These are phyloP conservation scores for Fusarium humuli DNA, from an alignment of 2,329 filamentous ascomycete species.

Conservation along the genomic window DNA sequence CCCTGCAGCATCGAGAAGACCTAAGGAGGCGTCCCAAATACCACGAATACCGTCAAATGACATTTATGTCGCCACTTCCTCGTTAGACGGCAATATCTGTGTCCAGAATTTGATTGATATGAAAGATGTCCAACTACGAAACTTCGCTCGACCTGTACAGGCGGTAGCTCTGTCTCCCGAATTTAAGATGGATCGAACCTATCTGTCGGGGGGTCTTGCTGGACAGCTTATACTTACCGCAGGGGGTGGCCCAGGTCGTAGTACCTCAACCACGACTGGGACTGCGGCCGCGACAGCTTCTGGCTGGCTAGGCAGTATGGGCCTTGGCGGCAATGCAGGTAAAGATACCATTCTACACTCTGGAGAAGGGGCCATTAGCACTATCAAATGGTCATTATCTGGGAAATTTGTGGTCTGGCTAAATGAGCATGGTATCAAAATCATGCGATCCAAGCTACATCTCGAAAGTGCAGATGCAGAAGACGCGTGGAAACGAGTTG, in stretches of 20 bases:
- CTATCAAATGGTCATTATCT: conserved; percentile 93
- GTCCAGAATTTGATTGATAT: conserved; percentile 87
- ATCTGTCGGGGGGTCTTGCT: conserved; percentile 89
- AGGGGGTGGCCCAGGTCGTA: conserved; percentile 82
- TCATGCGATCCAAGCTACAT: conserved; percentile 91
- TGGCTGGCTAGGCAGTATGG: conserved; percentile 91
- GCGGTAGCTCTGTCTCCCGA: conserved; percentile 94
- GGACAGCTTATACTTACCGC: conserved; percentile 88
- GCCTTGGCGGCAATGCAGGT: conserved; percentile 79
- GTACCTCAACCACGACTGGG: conserved; percentile 86
- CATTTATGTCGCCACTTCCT: conserved; percentile 93
- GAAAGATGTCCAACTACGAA: conserved; percentile 90
- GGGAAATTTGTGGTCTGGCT: conserved; percentile 95
- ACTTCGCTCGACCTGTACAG: conserved; percentile 93
- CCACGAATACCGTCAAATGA: conserved; percentile 86
- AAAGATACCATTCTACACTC: conserved; percentile 90
- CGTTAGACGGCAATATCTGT: conserved; percentile 95
- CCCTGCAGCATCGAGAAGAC: conserved; percentile 63
- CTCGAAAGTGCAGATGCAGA: conserved; percentile 81
- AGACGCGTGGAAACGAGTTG: conserved; percentile 92
- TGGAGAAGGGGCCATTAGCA: conserved; percentile 90
- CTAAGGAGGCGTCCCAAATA: conserved; percentile 66
- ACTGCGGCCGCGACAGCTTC: conserved; percentile 86
- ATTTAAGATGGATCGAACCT: conserved; percentile 88
- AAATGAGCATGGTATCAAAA: conserved; percentile 97